phyloP scores from a whole-genome alignment of 2,329 filamentous ascomycete genomes.

The Sclerotinia spermophila region DNA sequence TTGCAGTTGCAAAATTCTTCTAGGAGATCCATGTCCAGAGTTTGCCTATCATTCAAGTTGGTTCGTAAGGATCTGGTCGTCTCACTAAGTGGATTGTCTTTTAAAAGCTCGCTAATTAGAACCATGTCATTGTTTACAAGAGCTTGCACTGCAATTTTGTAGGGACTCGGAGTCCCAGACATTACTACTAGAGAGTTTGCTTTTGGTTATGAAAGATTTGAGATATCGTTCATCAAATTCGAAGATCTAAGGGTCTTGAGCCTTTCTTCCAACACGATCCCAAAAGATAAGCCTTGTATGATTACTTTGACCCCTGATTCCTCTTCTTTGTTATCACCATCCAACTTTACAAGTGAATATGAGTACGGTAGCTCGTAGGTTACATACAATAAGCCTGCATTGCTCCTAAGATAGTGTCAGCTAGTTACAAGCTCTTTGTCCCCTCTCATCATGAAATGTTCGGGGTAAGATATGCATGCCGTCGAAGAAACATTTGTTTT shows the following conservation, averaged over 20 bases:
- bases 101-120: background rate
- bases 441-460: background rate
- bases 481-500: background rate
- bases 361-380: no score
- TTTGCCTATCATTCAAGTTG: no score
- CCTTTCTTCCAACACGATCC: background rate
- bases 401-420: background rate
- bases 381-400: background rate
- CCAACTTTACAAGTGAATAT: background rate
- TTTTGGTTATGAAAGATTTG: background rate
- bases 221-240: background rate
- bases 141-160: background rate
- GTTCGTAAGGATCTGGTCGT: background rate
- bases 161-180: background rate
- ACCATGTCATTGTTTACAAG: background rate
- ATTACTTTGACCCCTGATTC: background rate
- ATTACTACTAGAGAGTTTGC: background rate
- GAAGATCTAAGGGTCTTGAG: background rate
- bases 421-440: background rate
- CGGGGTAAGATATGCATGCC: background rate
- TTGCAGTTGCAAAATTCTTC: background rate
- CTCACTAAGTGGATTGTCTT: no score
- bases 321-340: background rate
- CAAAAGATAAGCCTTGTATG: background rate
- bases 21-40: background rate